Evolutionary conservation across 2,329 filamentous ascomycete genomes (phyloP), one percentile per base, ranked within the genome.

Genomic region (Neurospora crassa): DNA sequence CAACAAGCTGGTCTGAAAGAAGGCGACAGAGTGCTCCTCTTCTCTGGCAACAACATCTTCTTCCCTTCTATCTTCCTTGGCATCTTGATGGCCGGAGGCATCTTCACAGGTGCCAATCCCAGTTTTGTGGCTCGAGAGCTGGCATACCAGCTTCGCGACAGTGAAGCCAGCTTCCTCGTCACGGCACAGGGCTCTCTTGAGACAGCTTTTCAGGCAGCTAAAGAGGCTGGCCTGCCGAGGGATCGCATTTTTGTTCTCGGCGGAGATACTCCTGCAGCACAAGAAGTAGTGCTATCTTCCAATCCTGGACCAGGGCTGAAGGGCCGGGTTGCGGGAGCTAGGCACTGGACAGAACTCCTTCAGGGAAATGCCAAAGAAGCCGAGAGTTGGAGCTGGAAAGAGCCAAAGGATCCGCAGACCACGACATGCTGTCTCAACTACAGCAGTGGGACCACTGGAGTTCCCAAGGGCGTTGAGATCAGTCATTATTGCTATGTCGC

Each of bases 401-500:
- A 89, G 71, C 84, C 83, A 0, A 79, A 81, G 0, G 82, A 86
- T 53, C 81, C 87, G 1, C 84, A 84, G 71, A 79, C 81, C 34
- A 84, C 85, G 5, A 87, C 88, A 1, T 88, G 90, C 75, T 90
- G 88, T 34, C 86, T 96, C 73, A 96, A 96, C 80, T 96, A 95
- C 81, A 92, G 89, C 74, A 90, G 87, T 40, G 89, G 92, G 12
- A 94, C 91, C 1, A 96, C 93, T 0, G 93, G 93, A 7, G 85
- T 93, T 4, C 92, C 93, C 11, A 96, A 96, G 79, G 93, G 93
- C 12, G 93, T 96, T 16, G 89, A 92, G 80, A 91, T 96, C 74
- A 89, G 89, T n/a, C 93, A 96, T 80, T 83, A 84, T 72, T 91
- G 93, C 75, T 92, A 93, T 76, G 87, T 94, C 63, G 86, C 92